Base-by-base conservation (phyloP, 305 asterid species). In the Solanum chacoense region DNA sequence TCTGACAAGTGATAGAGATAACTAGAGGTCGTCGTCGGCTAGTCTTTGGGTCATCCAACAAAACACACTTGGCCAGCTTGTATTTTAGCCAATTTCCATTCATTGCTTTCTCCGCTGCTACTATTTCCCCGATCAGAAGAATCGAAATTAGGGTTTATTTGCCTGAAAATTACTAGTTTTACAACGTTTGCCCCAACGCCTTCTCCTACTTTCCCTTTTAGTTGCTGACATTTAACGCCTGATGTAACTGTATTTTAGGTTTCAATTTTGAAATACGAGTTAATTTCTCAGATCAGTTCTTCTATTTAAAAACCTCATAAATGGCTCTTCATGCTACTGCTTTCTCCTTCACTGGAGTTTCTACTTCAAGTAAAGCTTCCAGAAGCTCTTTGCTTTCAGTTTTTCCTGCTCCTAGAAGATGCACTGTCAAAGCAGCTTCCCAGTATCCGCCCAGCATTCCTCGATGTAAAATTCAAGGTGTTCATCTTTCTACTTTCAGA, bases 261-360 rank as follows among this genome's bases (percentile, higher is more conserved):
- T 1, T 87, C 36, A 31, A 87, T 87, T 38, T 22, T 37, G 38
- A 74, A 87, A 34, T 36, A 75, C 75, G 50, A 8, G 28, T 59
- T 31, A 31, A 31, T 31, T 59, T 59, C 2, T 59, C 77, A 84
- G 87, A 87, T 87, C 91, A 85, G 31, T 26, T 31, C 42, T 63
- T 79, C 71, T 40, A 6, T 10, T 76, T 71, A 34, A 34, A 34
- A 34, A 34, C 36, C 35, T 45, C 67, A 63, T 69, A 80, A 36
- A 83, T 94, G 98, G 96, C 98, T 67, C 75, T 80, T 91, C 95
- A 94, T 80, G 92, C 94, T 88, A 88, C 93, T 90, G 91, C 93
- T 87, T 87, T 93, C 89, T 91, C 94, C 96, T 94, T 93, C 93
- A 89, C 85, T 88, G 91, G 88, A 78, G 90, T 87, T 65, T 92